phyloP scores from a whole-genome alignment of 176 grass and related monocot species.

The Elymus sibiricus region DNA sequence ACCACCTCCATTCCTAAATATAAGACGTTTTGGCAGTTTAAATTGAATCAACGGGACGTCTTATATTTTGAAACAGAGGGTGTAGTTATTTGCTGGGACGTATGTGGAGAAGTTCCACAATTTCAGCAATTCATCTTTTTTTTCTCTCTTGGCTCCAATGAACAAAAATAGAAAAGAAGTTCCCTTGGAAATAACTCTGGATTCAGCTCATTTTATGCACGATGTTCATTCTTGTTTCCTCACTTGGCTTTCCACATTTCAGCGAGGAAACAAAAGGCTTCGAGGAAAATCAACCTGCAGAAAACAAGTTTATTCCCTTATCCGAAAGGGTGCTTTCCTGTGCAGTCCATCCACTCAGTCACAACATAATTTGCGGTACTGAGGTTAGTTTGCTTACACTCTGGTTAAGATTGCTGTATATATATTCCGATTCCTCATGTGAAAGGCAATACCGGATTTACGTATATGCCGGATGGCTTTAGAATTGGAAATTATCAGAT shows the following conservation, averaged over 20 bases:
- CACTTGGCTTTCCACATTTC: constrained; percentile 30
- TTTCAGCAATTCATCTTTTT: neutral
- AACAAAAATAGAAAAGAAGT: neutral
- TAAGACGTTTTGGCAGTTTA: no score
- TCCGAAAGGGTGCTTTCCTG: constrained; percentile 68
- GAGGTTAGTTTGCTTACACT: constrained; percentile 50
- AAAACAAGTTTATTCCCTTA: constrained; percentile 69
- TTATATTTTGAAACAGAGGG: no score
- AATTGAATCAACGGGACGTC: no score
- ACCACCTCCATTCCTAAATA: no score
- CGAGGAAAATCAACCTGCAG: constrained; percentile 23
- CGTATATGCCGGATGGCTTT: neutral
- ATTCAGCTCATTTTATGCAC: neutral
- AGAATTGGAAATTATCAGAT: neutral
- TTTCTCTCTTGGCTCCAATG: neutral
- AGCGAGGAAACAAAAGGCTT: constrained; percentile 54
- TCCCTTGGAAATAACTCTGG: neutral
- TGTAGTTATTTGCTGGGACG: neutral
- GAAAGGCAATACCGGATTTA: neutral
- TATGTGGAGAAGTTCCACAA: constrained; percentile 4
- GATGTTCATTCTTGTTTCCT: constrained; percentile 10
- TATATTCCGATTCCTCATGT: neutral
- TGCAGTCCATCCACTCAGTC: constrained; percentile 64
- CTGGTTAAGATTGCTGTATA: neutral
- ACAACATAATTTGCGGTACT: constrained; percentile 71